A percentile compares a stretch with the other conserved stretches of the same genome.
Conservation (phyloP, 495 filamentous ascomycete genomes). For the Hypoxylon fuscum region DNA sequence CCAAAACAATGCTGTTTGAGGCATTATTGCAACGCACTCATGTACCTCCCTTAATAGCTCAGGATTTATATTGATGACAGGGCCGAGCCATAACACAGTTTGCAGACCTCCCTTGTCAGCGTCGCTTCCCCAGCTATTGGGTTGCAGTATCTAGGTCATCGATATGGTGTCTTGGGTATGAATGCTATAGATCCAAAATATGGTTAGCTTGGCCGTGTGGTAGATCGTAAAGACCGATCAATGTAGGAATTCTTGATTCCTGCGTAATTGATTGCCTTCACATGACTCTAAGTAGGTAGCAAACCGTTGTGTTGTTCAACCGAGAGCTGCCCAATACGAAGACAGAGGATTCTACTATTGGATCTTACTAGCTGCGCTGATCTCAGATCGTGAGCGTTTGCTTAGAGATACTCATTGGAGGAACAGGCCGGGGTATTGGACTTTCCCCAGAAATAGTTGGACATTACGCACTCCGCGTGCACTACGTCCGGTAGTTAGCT, state of each 20-base stretch:
- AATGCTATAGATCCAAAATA: slow-evolving; percentile 14
- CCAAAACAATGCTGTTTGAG: slow-evolving; percentile 16
- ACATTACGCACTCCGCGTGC: too few relatives aligned
- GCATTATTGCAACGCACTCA: slow-evolving; percentile 20
- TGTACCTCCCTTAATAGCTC: slow-evolving; percentile 21
- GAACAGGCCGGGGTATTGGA: slow-evolving; percentile 20
- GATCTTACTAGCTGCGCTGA: slow-evolving; percentile 21
- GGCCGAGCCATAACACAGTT: slow-evolving; percentile 6
- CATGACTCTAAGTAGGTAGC: slow-evolving; percentile 5
- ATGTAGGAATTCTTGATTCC: slow-evolving; percentile 5
- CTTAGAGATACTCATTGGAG: slow-evolving; percentile 20
- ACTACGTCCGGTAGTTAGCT: too few relatives aligned
- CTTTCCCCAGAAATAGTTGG: slow-evolving; percentile 16
- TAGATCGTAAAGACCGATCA: slow-evolving; percentile 2
- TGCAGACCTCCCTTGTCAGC: slow-evolving; percentile 7
- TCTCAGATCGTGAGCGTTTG: slow-evolving; percentile 30
- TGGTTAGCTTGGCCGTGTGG: slow-evolving; percentile 21
- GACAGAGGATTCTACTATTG: slow-evolving; percentile 11
- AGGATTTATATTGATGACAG: slow-evolving; percentile 10
- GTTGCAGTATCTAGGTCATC: slow-evolving; percentile 21
- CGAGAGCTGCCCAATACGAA: slow-evolving; percentile 6
- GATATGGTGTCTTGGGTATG: slow-evolving; percentile 7
- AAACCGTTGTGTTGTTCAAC: slow-evolving; percentile 6
- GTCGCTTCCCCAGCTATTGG: slow-evolving; percentile 25
- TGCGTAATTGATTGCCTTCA: slow-evolving; percentile 10